phyloP scores from a whole-genome alignment of 371 early-diverging fungal species.

The Lichtheimia hyalospora region DNA sequence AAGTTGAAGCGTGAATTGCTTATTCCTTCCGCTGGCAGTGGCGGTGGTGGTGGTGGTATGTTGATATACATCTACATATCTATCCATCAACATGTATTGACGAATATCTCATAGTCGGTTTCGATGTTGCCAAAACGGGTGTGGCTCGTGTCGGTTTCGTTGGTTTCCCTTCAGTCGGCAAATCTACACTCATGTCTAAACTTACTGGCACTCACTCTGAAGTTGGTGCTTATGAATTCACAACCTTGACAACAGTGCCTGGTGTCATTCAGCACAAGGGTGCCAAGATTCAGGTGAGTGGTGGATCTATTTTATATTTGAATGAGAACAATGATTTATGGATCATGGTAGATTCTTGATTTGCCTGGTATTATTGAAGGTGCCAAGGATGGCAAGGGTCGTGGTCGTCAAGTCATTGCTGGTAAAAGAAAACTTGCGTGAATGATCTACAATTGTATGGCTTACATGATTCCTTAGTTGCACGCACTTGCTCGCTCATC shows the following conservation, averaged over 20 bases:
- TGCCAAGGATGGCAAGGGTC: constrained; percentile 99
- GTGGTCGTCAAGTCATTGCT: constrained; percentile 94
- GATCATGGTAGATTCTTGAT: constrained; percentile 43
- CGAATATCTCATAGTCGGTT: constrained; percentile 64
- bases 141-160: constrained; percentile 95
- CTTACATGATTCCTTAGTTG: constrained; percentile 51
- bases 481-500: constrained; percentile 93
- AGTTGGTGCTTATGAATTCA: constrained; percentile 98
- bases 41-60: constrained; percentile 65
- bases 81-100: background rate
- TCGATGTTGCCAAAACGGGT: constrained; percentile 97
- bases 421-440: constrained; percentile 31
- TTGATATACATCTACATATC: background rate
- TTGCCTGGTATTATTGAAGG: constrained; percentile 99
- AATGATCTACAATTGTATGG: background rate
- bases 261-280: constrained; percentile 98
- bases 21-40: constrained; percentile 81
- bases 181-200: constrained; percentile 96
- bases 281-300: constrained; percentile 80
- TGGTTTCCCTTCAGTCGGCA: constrained; percentile 98
- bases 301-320: background rate
- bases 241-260: constrained; percentile 98
- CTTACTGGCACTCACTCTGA: constrained; percentile 98
- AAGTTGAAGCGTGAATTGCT: constrained; percentile 94
- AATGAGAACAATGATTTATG: background rate